A percentile compares a stretch with the other conserved stretches of the same genome.
Conservation (phyloP, 2,329 filamentous ascomycete genomes). For the Blastomyces silverae region DNA sequence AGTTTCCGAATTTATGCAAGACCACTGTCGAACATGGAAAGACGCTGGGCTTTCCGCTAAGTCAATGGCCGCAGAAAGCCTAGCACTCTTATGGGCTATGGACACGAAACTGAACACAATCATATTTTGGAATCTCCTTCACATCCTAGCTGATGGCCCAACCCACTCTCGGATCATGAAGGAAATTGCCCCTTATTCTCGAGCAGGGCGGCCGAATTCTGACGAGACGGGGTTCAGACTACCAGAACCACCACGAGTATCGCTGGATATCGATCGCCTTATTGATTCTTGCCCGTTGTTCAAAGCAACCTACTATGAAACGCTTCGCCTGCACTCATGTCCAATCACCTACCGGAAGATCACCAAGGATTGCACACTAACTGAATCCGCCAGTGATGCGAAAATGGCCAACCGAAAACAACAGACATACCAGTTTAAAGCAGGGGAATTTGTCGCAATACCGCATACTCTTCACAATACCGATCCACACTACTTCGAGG, state of each 20-base stretch:
- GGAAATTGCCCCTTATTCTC: constrained; percentile 42
- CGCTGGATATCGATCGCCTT: constrained; percentile 38
- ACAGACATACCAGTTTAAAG: constrained; percentile 37
- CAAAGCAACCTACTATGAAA: constrained; percentile 43
- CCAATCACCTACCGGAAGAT: constrained; percentile 41
- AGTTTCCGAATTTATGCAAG: constrained; percentile 42
- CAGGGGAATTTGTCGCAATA: constrained; percentile 41
- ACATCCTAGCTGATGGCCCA: constrained; percentile 39
- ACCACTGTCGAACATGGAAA: constrained; percentile 38
- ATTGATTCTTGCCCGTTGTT: constrained; percentile 42
- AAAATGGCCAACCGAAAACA: constrained; percentile 26
- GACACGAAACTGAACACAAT: constrained; percentile 49
- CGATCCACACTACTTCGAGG: constrained; percentile 37
- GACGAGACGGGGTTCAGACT: constrained; percentile 39
- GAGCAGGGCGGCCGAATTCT: constrained; percentile 33
- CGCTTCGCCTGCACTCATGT: constrained; percentile 41
- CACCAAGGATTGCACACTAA: constrained; percentile 35
- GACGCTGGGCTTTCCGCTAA: constrained; percentile 33
- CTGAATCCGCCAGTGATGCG: constrained; percentile 38
- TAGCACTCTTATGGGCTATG: constrained; percentile 51
- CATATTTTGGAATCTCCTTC: constrained; percentile 48
- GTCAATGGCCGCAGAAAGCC: constrained; percentile 39
- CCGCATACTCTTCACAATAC: constrained; percentile 42
- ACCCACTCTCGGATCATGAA: constrained; percentile 40
- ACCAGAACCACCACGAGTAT: constrained; percentile 39